A percentile compares a stretch with the other conserved stretches of the same genome.
phyloP scores from a whole-genome alignment of 2,329 filamentous ascomycete species.

The Byssoonygena ceratinophila region DNA sequence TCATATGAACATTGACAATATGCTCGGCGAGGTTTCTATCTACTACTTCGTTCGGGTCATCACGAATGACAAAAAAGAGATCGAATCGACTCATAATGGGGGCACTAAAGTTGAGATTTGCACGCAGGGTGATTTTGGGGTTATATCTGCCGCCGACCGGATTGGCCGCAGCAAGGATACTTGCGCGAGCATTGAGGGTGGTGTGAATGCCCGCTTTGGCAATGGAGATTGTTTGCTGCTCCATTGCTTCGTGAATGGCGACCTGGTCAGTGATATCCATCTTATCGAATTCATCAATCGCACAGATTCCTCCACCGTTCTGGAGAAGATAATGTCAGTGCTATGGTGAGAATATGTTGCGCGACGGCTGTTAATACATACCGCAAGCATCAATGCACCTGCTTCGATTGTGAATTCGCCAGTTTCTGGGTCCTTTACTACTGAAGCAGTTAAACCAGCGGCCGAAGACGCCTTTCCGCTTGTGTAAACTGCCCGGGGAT shows the following conservation, averaged over 20 bases:
- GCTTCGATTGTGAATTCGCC: slow-evolving; percentile 98
- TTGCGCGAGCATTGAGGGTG: slow-evolving; percentile 88
- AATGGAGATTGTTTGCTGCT: slow-evolving; percentile 98
- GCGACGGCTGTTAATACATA: slow-evolving; percentile 18
- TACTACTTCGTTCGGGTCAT: slow-evolving; percentile 87
- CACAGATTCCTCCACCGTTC: slow-evolving; percentile 83
- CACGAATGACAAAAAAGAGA: slow-evolving; percentile 93
- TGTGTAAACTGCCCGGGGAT: slow-evolving; percentile 94
- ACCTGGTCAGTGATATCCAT: slow-evolving; percentile 98
- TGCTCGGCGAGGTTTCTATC: slow-evolving; percentile 88
- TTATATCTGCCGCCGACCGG: slow-evolving; percentile 92
- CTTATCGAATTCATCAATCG: slow-evolving; percentile 99
- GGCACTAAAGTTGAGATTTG: slow-evolving; percentile 97
- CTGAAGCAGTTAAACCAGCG: slow-evolving; percentile 90
- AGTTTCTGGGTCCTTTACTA: slow-evolving; percentile 96
- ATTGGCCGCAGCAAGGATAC: slow-evolving; percentile 91
- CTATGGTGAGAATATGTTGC: neutral
- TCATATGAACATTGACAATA: slow-evolving; percentile 86
- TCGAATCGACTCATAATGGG: slow-evolving; percentile 99
- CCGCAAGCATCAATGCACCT: slow-evolving; percentile 90
- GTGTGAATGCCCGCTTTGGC: slow-evolving; percentile 98
- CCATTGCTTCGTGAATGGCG: slow-evolving; percentile 99
- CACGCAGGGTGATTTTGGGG: slow-evolving; percentile 80
- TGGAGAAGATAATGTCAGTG: slow-evolving; percentile 16
- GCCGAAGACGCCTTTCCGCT: slow-evolving; percentile 96